Base-by-base conservation (phyloP, 257 asterid genomes). In the Penstemon davidsonii region DNA sequence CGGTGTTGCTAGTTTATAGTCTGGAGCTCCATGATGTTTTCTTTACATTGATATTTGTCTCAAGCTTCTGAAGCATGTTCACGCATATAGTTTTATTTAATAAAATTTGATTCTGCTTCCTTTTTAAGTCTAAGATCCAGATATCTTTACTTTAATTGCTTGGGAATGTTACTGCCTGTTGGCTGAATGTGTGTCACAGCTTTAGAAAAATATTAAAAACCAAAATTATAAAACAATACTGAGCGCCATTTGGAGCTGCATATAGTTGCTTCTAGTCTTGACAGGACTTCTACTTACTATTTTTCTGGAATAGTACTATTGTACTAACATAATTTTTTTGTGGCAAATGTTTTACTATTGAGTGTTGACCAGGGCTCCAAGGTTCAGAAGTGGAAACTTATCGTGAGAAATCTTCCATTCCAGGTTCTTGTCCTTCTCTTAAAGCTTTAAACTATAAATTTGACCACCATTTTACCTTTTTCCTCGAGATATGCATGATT, bases 381-480 rank as follows among this genome's bases (percentile, higher is more conserved):
- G 78, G 80, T 89, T 55, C 92, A 87, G 78, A 91, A 87, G 76
- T 91, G 97, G 97, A 91, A 94, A 84, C 88, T 94, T 70, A 94
- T 91, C 66, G 81, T 87, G 76, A 83, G 96, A 80, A 94, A 94
- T 84, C 89, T 94, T 68, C 99, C 99, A 5, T 94, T 94, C 84
- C 82, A 88, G 97, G 99, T 91, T 67, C 57, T 36, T 67, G 41
- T 60, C 61, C 75, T 62, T 76, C 65, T 7, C 73, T 47, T 41
- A 53, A 40, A 40, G 61, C 25, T 57, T 67, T 69, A 33, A 37
- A 10, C 37, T 62, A 76, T 49, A 36, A 37, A 50, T 55, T 56
- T 8, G 66, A 49, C 44, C 10, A 0, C 41, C 62, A 18, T 36
- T 53, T 52, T 60, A 61, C 47, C 47, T 38, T 44, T 38, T 45